Conservation (phyloP, 352 stramenopile genomes). For the Pythium myriotylum region DNA sequence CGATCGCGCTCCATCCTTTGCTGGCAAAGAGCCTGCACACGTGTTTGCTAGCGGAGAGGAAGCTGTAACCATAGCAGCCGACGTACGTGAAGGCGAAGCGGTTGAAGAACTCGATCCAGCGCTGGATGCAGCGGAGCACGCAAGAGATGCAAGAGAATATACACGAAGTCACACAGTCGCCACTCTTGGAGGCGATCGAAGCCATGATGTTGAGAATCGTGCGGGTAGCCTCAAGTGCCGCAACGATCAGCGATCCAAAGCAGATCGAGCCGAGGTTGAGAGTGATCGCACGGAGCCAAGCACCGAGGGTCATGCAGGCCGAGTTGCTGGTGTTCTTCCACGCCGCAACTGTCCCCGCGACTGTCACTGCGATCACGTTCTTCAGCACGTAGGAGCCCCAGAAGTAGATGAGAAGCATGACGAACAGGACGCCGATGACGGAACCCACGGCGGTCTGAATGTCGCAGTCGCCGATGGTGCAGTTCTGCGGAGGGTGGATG, state of each 20-base stretch:
- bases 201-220: conserved; percentile 69
- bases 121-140: conserved; percentile 83
- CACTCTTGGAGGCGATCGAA: conserved; percentile 56
- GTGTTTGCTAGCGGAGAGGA: conserved; percentile 71
- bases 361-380: conserved; percentile 91
- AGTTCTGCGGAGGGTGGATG: conserved; percentile 51
- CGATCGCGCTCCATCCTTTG: conserved; percentile 87
- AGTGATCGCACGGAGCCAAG: conserved; percentile 83
- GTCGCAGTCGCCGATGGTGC: conserved; percentile 50
- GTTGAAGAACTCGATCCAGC: conserved; percentile 90
- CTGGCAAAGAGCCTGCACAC: conserved; percentile 81
- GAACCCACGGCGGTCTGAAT: conserved; percentile 46
- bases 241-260: conserved; percentile 91
- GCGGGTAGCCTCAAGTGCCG: conserved; percentile 83
- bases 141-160: conserved; percentile 69
- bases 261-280: conserved; percentile 93
- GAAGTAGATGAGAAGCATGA: conserved; percentile 92
- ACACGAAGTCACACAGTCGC: conserved; percentile 77
- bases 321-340: conserved; percentile 87
- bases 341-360: conserved; percentile 89
- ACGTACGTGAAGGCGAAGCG: conserved; percentile 89
- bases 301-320: conserved; percentile 70
- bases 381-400: conserved; percentile 87
- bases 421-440: conserved; percentile 73
- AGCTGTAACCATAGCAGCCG: conserved; percentile 85